Evolutionary conservation across 495 filamentous ascomycete genomes (phyloP).

Genomic region (Hypomontagnella monticulosa): DNA sequence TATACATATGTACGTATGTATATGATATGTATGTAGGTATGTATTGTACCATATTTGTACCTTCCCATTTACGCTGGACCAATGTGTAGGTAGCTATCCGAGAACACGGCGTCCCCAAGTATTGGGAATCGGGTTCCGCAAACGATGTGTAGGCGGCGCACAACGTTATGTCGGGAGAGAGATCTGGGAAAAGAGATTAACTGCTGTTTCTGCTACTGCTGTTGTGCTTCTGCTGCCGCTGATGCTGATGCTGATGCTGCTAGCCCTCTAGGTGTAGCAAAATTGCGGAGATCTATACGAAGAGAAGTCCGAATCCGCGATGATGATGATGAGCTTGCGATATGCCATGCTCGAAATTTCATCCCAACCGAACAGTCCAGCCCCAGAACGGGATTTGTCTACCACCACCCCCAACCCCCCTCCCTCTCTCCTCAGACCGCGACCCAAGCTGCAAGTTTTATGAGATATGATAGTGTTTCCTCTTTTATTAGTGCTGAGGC

Average conservation of each 20-base stretch:
- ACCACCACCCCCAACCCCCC: conserved; percentile 31
- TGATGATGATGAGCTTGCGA: conserved; percentile 6
- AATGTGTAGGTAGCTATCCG: conserved; percentile 37
- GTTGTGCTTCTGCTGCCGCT: no score
- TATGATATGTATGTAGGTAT: no score
- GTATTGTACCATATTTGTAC: conserved; percentile 24
- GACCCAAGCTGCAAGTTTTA: conserved; percentile 27
- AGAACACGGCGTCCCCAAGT: conserved; percentile 23
- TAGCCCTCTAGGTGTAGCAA: no score
- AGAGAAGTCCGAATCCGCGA: conserved; percentile 21
- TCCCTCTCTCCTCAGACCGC: neutral
- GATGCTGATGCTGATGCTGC: no score
- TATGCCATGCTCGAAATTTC: conserved; percentile 1
- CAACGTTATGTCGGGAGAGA: conserved; percentile 38
- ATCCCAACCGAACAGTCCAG: conserved; percentile 19
- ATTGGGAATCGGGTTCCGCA: conserved; percentile 28
- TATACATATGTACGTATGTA: no score
- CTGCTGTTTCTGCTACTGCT: conserved; percentile 1
- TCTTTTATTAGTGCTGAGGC: conserved; percentile 27
- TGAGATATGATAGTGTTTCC: conserved; percentile 37
- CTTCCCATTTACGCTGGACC: neutral
- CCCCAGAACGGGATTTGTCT: conserved; percentile 21
- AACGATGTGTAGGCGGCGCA: conserved; percentile 23
- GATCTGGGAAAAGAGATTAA: conserved; percentile 33
- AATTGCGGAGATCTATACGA: conserved; percentile 11